phyloP scores from a whole-genome alignment of 306 rosid species.

The Sophora flavescens region DNA sequence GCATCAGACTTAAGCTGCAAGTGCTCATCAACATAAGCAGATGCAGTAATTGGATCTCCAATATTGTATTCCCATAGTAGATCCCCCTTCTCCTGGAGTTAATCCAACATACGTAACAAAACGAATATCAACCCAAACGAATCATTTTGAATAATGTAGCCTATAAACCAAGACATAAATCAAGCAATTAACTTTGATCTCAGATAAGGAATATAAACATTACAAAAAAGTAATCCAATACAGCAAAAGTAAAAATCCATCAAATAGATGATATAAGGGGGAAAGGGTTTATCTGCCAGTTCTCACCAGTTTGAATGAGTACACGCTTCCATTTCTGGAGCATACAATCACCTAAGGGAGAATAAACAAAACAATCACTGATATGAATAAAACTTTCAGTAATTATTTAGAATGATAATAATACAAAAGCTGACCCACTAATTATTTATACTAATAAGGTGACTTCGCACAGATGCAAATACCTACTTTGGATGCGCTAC shows the following conservation, averaged over 20 bases:
- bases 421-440: slow-evolving; percentile 10
- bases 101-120: slow-evolving; percentile 39
- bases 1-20: slow-evolving; percentile 53
- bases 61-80: slow-evolving; percentile 76
- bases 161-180: not conserved
- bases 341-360: slow-evolving; percentile 72
- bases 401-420: not conserved
- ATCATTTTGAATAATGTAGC: slow-evolving; percentile 5
- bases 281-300: slow-evolving; percentile 6
- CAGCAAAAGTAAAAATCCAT: slow-evolving; percentile 11
- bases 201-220: not conserved
- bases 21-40: slow-evolving; percentile 85
- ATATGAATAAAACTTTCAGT: not conserved
- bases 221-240: slow-evolving; percentile 11
- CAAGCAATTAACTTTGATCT: slow-evolving; percentile 26
- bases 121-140: slow-evolving; percentile 16
- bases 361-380: slow-evolving; percentile 24
- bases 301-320: slow-evolving; percentile 75
- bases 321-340: slow-evolving; percentile 81
- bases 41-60: slow-evolving; percentile 84
- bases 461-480: slow-evolving; percentile 21
- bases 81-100: slow-evolving; percentile 70
- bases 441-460: slow-evolving; percentile 1
- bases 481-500: not conserved
- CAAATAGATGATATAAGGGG: not conserved